These are phyloP conservation scores for Botrytis porri DNA, from an alignment of 2,329 filamentous ascomycete genomes.

Conservation along the genomic window DNA sequence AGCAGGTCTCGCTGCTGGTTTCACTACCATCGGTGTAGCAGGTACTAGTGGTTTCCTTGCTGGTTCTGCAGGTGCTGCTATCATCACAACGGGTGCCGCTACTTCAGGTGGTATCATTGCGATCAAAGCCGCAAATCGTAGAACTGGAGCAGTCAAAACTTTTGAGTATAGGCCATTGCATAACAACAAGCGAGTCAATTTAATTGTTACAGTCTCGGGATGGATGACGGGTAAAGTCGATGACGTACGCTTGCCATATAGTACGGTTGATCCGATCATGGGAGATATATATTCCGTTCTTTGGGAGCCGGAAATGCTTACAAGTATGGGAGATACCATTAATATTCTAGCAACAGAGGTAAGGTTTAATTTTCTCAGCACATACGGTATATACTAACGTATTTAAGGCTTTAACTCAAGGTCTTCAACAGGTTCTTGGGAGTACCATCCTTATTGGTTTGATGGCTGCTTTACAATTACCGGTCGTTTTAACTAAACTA, in stretches of 20 bases:
- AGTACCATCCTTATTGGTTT: slow-evolving; percentile 83
- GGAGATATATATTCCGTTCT: slow-evolving; percentile 95
- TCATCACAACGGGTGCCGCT: slow-evolving; percentile 88
- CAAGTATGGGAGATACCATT: slow-evolving; percentile 96
- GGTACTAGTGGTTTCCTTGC: slow-evolving; percentile 88
- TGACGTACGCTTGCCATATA: slow-evolving; percentile 91
- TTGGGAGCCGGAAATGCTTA: slow-evolving; percentile 98
- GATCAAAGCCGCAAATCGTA: slow-evolving; percentile 75
- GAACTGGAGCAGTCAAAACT: slow-evolving; percentile 89
- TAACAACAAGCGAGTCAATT: slow-evolving; percentile 96
- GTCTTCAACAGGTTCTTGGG: slow-evolving; percentile 89
- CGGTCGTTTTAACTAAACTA: slow-evolving; percentile 87
- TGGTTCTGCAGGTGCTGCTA: slow-evolving; percentile 85
- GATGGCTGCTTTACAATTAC: slow-evolving; percentile 92
- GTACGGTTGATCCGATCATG: slow-evolving; percentile 96
- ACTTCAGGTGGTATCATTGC: slow-evolving; percentile 85
- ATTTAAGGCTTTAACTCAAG: slow-evolving; percentile 84
- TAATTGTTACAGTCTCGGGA: slow-evolving; percentile 91
- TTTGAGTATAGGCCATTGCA: slow-evolving; percentile 96
- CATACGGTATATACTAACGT: slow-evolving; percentile 29
- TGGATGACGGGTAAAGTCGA: slow-evolving; percentile 99
- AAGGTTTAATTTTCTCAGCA: slow-evolving; percentile 35
- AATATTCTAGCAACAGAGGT: slow-evolving; percentile 98
- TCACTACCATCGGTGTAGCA: slow-evolving; percentile 89
- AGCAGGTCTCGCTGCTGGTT: slow-evolving; percentile 86